Percentiles rank a stretch among this genome's conserved stretches.
These are phyloP conservation scores for Eutrema salsugineum DNA, from an alignment of 441 rosid genomes.

Conservation along the genomic window DNA sequence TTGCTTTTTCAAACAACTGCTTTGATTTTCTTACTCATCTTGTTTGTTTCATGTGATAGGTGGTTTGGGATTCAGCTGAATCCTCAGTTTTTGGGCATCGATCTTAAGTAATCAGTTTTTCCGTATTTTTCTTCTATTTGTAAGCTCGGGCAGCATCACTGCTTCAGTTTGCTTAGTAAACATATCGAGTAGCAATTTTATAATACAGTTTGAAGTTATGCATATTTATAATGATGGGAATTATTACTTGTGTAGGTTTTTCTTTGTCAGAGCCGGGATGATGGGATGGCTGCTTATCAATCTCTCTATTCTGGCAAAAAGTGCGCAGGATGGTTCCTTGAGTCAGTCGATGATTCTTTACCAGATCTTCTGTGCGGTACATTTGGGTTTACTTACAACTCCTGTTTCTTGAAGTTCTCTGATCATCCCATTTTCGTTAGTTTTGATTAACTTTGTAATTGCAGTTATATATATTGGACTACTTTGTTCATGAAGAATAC, in stretches of 20 bases:
- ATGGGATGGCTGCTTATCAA: slow-evolving; percentile 96
- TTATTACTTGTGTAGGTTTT: slow-evolving; percentile 52
- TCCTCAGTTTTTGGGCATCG: slow-evolving; percentile 78
- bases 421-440: slow-evolving; percentile 23
- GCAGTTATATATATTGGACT: slow-evolving; percentile 80
- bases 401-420: slow-evolving; percentile 2
- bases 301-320: slow-evolving; percentile 74
- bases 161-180: neutral
- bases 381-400: slow-evolving; percentile 27
- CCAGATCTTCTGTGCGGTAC: slow-evolving; percentile 75
- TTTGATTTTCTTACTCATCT: slow-evolving; percentile 1
- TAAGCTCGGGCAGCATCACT: neutral
- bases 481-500: slow-evolving; percentile 80
- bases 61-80: slow-evolving; percentile 94
- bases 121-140: neutral
- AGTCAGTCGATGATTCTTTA: slow-evolving; percentile 77
- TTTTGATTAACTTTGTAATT: slow-evolving; percentile 10
- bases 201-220: neutral
- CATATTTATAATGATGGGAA: neutral
- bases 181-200: neutral
- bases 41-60: slow-evolving; percentile 41
- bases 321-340: slow-evolving; percentile 49
- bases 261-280: slow-evolving; percentile 98
- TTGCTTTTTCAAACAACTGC: neutral
- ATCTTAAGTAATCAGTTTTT: slow-evolving; percentile 68